Evolutionary conservation across 768 basidiomycete genomes (phyloP).

Genomic region (Galerina marginata): DNA sequence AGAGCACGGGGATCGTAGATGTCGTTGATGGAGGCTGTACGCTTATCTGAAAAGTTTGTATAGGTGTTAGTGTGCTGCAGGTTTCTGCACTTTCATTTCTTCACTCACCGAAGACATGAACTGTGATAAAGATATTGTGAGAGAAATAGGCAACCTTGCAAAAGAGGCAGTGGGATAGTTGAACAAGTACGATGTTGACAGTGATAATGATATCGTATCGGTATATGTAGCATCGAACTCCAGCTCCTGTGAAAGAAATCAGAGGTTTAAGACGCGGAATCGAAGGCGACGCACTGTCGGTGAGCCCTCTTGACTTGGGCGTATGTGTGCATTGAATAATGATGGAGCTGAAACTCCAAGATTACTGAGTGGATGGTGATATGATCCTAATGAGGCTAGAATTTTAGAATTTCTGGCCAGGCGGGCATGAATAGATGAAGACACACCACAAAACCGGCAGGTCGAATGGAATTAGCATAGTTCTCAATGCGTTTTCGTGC

Average conservation of each 20-base stretch:
- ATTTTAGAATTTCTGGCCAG: constrained; percentile 1
- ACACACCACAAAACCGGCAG: constrained; percentile 69
- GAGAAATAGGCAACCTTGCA: constrained; percentile 80
- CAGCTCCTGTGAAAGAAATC: constrained; percentile 56
- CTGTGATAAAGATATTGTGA: constrained; percentile 78
- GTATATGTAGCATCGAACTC: constrained; percentile 86
- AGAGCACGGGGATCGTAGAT: constrained; percentile 62
- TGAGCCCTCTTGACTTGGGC: constrained; percentile 19
- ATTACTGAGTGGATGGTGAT: constrained; percentile 87
- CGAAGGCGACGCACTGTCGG: constrained; percentile 23
- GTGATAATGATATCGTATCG: constrained; percentile 83
- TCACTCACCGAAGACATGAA: constrained; percentile 69
- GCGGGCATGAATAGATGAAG: neutral
- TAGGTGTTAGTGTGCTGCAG: neutral
- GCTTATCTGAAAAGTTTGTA: constrained; percentile 51
- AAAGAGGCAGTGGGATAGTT: constrained; percentile 86
- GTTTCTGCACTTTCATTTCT: neutral
- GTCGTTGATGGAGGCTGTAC: constrained; percentile 64
- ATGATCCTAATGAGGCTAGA: constrained; percentile 61
- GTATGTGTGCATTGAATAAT: constrained; percentile 70
- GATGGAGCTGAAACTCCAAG: constrained; percentile 83
- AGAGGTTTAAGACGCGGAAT: constrained; percentile 9
- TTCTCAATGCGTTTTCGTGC: constrained; percentile 80
- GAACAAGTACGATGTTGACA: constrained; percentile 82
- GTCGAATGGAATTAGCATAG: constrained; percentile 80